Conservation (phyloP, 495 filamentous ascomycete genomes). For the Pseudevernia furfuracea region DNA sequence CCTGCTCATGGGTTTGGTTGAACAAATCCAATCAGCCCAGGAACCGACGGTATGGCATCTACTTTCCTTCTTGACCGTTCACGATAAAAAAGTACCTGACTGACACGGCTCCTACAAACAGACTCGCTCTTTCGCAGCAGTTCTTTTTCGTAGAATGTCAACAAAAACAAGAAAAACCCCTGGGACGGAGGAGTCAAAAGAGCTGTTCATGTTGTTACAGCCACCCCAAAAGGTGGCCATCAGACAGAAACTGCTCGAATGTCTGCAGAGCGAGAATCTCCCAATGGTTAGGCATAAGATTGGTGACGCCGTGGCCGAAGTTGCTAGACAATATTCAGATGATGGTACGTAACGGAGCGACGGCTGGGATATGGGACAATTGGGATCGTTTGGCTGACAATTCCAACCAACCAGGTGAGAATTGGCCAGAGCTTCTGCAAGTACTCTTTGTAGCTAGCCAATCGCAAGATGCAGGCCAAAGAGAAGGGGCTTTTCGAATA, state of each 20-base stretch:
- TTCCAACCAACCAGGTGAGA: conserved; percentile 48
- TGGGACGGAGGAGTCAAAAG: conserved; percentile 59
- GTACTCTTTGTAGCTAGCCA: conserved; percentile 84
- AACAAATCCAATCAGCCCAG: conserved; percentile 71
- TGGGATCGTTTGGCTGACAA: conserved; percentile 15
- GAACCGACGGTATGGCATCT: conserved; percentile 45
- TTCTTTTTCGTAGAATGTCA: conserved; percentile 89
- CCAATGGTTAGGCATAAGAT: conserved; percentile 82
- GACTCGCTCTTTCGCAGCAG: conserved; percentile 83
- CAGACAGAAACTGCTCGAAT: conserved; percentile 69
- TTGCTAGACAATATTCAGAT: conserved; percentile 90
- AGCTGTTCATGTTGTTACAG: conserved; percentile 72
- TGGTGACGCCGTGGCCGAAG: conserved; percentile 89
- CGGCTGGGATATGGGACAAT: background rate
- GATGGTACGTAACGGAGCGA: conserved; percentile 53
- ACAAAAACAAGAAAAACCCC: conserved; percentile 74
- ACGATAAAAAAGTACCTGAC: too few relatives aligned
- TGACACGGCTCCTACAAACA: conserved; percentile 31
- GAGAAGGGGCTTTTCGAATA: conserved; percentile 87
- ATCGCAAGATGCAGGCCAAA: conserved; percentile 66
- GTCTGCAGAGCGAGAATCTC: conserved; percentile 61
- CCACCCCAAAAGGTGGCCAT: conserved; percentile 67
- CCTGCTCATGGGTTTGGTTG: conserved; percentile 84
- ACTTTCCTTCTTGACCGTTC: conserved; percentile 3
- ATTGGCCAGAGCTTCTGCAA: conserved; percentile 85